phyloP scores from a whole-genome alignment of 768 basidiomycete species.

The Holtermannia corniformis region DNA sequence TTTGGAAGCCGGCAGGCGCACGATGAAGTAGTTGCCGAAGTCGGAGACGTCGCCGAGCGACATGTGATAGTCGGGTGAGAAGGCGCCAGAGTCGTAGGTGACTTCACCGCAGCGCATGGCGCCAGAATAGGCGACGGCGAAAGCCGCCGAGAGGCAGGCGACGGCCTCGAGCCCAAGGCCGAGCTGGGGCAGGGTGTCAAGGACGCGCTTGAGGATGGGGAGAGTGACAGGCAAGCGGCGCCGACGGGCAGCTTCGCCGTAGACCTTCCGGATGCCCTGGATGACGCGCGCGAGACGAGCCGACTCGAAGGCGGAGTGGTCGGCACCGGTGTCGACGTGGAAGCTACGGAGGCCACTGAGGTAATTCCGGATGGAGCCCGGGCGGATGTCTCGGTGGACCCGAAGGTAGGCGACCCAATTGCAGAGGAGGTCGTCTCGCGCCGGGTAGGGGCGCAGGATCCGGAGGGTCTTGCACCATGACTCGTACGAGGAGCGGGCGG shows the following conservation, averaged over 20 bases:
- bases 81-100: conserved; percentile 16
- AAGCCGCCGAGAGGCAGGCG: too few species aligned
- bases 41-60: conserved; percentile 23
- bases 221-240: conserved; percentile 37
- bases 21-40: conserved; percentile 33
- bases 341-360: conserved; percentile 24
- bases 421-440: too few species aligned
- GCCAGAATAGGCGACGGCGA: conserved; percentile 18
- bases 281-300: conserved; percentile 39
- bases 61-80: conserved; percentile 19
- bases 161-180: conserved; percentile 6
- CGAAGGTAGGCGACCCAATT: too few species aligned
- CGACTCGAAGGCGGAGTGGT: too few species aligned
- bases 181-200: conserved; percentile 1
- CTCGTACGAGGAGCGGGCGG: too few species aligned
- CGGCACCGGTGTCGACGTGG: too few species aligned
- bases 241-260: conserved; percentile 31
- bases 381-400: conserved; percentile 14
- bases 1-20: conserved; percentile 40
- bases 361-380: conserved; percentile 35
- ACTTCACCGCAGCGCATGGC: conserved; percentile 30
- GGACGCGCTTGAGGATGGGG: conserved; percentile 16
- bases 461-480: too few species aligned
- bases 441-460: too few species aligned
- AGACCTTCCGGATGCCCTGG: conserved; percentile 39